Percentiles rank a stretch among this genome's conserved stretches.
phyloP scores from a whole-genome alignment of 768 basidiomycete species.

The Phlegmacium glaucopus region DNA sequence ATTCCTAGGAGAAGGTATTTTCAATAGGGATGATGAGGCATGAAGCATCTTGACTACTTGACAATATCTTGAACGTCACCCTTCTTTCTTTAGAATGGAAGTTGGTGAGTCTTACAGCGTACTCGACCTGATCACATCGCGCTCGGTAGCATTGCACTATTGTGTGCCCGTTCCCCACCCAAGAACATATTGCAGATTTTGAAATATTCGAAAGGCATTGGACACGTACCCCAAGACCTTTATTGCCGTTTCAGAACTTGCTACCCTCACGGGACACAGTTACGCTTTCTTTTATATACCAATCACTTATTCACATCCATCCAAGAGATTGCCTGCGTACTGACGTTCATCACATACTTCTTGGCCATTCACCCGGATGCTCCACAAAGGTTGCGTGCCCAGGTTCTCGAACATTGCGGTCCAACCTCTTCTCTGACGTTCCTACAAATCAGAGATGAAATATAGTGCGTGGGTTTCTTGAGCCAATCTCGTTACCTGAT shows the following conservation, averaged over 20 bases:
- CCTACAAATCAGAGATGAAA: constrained; percentile 56
- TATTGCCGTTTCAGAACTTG: constrained; percentile 66
- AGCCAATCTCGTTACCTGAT: neutral
- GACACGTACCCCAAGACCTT: constrained; percentile 56
- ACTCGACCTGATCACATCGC: too few species aligned
- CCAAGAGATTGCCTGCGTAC: constrained; percentile 58
- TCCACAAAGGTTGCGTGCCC: constrained; percentile 47
- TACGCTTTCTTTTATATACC: constrained; percentile 7
- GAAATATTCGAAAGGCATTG: constrained; percentile 61
- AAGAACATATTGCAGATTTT: constrained; percentile 69
- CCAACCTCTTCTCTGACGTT: constrained; percentile 44
- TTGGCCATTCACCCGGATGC: constrained; percentile 64
- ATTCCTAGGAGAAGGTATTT: constrained; percentile 74
- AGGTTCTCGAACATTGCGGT: constrained; percentile 59
- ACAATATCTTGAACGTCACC: too few species aligned
- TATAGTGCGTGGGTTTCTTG: constrained; percentile 45
- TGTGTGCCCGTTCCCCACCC: constrained; percentile 71
- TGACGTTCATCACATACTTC: constrained; percentile 71
- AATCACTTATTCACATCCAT: neutral
- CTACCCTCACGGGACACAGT: constrained; percentile 80
- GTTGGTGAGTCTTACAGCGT: too few species aligned
- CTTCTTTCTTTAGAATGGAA: too few species aligned
- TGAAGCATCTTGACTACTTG: too few species aligned
- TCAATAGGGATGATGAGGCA: constrained; percentile 73
- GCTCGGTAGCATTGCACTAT: constrained; percentile 70